Percentiles rank a stretch among this genome's conserved stretches.
These are phyloP conservation scores for Iberis pinnata DNA, from an alignment of 345 rosid species.

Conservation along the genomic window DNA sequence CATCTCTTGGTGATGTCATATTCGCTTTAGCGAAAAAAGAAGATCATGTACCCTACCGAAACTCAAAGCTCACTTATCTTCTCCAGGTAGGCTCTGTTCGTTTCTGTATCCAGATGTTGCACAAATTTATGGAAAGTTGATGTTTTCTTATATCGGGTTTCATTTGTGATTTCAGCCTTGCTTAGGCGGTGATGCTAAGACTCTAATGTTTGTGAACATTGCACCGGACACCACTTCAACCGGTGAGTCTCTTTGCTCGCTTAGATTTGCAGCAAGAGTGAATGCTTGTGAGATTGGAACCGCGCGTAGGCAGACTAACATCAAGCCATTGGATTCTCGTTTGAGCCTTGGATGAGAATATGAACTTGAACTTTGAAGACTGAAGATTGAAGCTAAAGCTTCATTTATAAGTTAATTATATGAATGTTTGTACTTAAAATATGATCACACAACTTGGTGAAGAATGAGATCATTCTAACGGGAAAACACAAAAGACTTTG, in stretches of 20 bases:
- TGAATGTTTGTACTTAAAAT: conserved; percentile 27
- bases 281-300: conserved; percentile 98
- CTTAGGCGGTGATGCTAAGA: conserved; percentile 92
- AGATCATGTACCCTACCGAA: conserved; percentile 84
- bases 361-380: conserved; percentile 10
- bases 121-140: too few relatives aligned
- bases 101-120: too few relatives aligned
- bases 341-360: conserved; percentile 58
- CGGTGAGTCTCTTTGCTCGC: conserved; percentile 90
- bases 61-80: conserved; percentile 94
- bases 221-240: conserved; percentile 76
- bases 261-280: conserved; percentile 91
- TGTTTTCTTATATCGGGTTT: too few relatives aligned
- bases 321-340: conserved; percentile 49
- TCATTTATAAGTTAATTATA: conserved; percentile 20
- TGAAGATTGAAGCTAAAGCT: conserved; percentile 6
- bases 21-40: conserved; percentile 91
- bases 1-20: conserved; percentile 83
- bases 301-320: conserved; percentile 66
- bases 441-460: conserved; percentile 16
- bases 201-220: conserved; percentile 85
- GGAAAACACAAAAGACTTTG: conserved; percentile 7
- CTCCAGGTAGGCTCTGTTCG: conserved; percentile 62
- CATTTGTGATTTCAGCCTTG: conserved; percentile 60
- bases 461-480: conserved; percentile 23